phyloP scores from a whole-genome alignment of 1,284 basidiomycete species.

The Flammula alnicola region DNA sequence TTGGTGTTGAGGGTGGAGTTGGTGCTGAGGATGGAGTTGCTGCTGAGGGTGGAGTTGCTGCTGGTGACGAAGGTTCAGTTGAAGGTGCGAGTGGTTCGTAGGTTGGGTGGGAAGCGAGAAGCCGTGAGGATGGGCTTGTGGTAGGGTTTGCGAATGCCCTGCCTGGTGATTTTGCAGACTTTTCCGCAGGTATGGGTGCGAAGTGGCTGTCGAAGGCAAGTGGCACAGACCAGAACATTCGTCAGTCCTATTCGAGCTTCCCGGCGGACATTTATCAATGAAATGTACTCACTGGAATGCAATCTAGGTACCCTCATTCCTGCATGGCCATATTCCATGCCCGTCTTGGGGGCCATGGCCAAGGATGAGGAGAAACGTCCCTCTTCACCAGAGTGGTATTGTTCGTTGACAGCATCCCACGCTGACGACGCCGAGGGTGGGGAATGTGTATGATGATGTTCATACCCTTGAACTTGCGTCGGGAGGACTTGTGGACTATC shows the following conservation, averaged over 20 bases:
- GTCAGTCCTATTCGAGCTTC: neutral
- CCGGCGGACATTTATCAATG: no score
- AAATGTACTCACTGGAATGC: constrained; percentile 23
- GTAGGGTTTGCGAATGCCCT: constrained; percentile 10
- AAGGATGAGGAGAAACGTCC: neutral
- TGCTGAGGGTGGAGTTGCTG: no score
- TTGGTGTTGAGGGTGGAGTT: neutral
- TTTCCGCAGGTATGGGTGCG: constrained; percentile 32
- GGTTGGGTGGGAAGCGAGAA: constrained; percentile 9
- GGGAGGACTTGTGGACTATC: constrained; percentile 13
- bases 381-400: constrained; percentile 11
- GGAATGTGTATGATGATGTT: constrained; percentile 6
- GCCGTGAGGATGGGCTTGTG: constrained; percentile 2
- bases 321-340: neutral
- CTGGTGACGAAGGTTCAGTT: constrained; percentile 1
- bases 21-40: neutral
- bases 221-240: neutral
- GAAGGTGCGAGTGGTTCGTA: constrained; percentile 12
- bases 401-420: constrained; percentile 19
- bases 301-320: constrained; percentile 11
- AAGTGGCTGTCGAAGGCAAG: constrained; percentile 21
- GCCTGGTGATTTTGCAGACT: constrained; percentile 17
- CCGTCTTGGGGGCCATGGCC: constrained; percentile 3
- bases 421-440: constrained; percentile 5
- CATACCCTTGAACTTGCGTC: neutral